Percentiles rank a stretch among this genome's conserved stretches.
Conservation (phyloP, 108 stramenopile genomes). For the Licmophora abbreviata region DNA sequence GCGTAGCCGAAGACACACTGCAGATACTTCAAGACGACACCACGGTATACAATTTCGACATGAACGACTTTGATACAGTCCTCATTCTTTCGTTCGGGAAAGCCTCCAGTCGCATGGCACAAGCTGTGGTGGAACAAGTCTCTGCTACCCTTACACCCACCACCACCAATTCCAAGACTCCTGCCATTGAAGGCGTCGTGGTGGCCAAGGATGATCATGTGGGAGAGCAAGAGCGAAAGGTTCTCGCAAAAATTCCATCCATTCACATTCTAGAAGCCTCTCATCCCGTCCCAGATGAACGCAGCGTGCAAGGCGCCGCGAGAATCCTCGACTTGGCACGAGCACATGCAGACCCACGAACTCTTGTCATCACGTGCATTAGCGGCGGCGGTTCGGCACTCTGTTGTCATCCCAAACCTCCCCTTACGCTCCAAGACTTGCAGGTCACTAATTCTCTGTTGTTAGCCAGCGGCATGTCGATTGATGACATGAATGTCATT, state of each 20-base stretch:
- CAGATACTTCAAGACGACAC: not conserved
- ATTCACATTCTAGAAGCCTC: constrained; percentile 48
- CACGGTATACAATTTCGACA: constrained; percentile 1
- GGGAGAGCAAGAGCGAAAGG: constrained; percentile 39
- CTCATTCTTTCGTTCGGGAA: constrained; percentile 70
- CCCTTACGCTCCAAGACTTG: constrained; percentile 54
- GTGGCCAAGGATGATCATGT: constrained; percentile 85
- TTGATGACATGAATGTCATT: constrained; percentile 79
- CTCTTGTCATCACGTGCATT: constrained; percentile 62
- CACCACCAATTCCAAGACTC: not conserved
- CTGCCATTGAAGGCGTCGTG: constrained; percentile 36
- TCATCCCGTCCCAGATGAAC: constrained; percentile 78
- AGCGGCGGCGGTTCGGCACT: constrained; percentile 82
- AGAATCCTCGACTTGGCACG: constrained; percentile 41
- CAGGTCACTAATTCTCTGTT: constrained; percentile 44
- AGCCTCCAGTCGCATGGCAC: constrained; percentile 78
- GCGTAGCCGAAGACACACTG: not conserved
- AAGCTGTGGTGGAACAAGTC: constrained; percentile 40
- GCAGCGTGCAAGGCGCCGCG: constrained; percentile 49
- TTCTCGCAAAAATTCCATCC: constrained; percentile 27
- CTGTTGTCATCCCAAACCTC: constrained; percentile 57
- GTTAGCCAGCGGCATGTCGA: constrained; percentile 68
- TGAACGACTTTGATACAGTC: constrained; percentile 52
- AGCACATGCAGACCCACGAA: constrained; percentile 12
- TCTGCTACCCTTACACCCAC: not conserved